Evolutionary conservation across 495 filamentous ascomycete species (phyloP).

Genomic region (Aspergillus ostianus): DNA sequence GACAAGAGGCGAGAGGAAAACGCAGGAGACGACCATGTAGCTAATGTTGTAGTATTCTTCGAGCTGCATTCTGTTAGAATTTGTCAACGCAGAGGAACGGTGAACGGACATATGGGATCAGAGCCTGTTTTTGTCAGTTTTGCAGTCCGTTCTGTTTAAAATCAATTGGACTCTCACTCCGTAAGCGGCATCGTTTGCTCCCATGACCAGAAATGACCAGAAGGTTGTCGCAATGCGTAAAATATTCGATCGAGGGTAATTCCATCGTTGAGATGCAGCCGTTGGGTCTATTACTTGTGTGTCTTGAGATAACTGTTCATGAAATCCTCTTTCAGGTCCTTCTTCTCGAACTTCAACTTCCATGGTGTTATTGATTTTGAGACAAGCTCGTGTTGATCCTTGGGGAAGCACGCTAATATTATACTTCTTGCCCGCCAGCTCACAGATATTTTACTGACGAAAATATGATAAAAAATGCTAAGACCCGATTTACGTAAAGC

Average conservation of each 20-base stretch:
- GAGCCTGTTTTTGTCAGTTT: slow-evolving; percentile 20
- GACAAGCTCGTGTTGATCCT: too few species aligned
- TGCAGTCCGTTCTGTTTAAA: neutral
- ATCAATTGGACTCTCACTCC: slow-evolving; percentile 32
- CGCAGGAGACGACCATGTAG: slow-evolving; percentile 54
- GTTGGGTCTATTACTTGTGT: neutral
- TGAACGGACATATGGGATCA: slow-evolving; percentile 45
- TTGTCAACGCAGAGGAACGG: neutral
- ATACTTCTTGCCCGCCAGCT: too few species aligned
- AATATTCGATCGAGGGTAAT: slow-evolving; percentile 1
- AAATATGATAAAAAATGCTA: too few species aligned
- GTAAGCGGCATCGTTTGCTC: slow-evolving; percentile 71
- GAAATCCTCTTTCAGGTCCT: neutral
- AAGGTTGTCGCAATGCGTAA: slow-evolving; percentile 9
- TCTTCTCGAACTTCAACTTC: neutral
- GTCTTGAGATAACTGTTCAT: neutral
- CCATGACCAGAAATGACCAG: slow-evolving; percentile 55
- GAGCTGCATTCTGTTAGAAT: slow-evolving; percentile 32
- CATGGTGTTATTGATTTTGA: neutral
- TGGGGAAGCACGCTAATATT: too few species aligned
- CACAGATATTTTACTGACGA: too few species aligned
- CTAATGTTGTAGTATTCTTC: slow-evolving; percentile 53
- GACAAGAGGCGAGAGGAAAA: slow-evolving; percentile 58
- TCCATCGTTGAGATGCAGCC: slow-evolving; percentile 1
- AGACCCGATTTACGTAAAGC: too few species aligned